These are phyloP conservation scores for Aureobasidium sp. DNA, from an alignment of 2,329 filamentous ascomycete genomes.

Conservation along the genomic window DNA sequence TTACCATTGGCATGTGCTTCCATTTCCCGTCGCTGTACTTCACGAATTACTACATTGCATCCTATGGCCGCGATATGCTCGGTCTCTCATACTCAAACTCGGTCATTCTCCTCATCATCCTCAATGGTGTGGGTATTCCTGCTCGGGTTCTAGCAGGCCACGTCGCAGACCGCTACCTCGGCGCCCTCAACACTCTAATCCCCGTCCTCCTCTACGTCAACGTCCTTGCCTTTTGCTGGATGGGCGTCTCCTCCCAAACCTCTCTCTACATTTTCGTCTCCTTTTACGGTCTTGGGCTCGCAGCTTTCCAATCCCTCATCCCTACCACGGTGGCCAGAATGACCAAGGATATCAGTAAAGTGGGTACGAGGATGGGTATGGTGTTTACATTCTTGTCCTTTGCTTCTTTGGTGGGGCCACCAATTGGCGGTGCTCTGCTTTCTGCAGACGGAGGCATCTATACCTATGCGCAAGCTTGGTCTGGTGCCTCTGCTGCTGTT, in stretches of 20 bases:
- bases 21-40: conserved; percentile 31
- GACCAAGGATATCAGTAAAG: conserved; percentile 38
- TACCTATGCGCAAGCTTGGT: conserved; percentile 37
- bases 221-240: conserved; percentile 50
- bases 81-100: conserved; percentile 41
- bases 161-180: conserved; percentile 46
- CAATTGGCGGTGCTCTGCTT: conserved; percentile 40
- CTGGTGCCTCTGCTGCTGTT: conserved; percentile 23
- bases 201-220: conserved; percentile 39
- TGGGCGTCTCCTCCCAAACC: conserved; percentile 35
- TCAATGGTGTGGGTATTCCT: conserved; percentile 50
- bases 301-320: conserved; percentile 39
- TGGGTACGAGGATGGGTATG: conserved; percentile 42
- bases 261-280: conserved; percentile 38
- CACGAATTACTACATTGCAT: conserved; percentile 36
- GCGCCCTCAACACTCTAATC: conserved; percentile 49
- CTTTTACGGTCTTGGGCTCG: conserved; percentile 38
- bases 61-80: conserved; percentile 28
- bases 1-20: conserved; percentile 26
- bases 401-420: conserved; percentile 38
- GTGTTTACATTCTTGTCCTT: conserved; percentile 38
- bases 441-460: conserved; percentile 33
- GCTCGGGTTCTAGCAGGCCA: conserved; percentile 45
- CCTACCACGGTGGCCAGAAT: conserved; percentile 35
- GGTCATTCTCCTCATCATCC: conserved; percentile 48